Percentiles rank a stretch among this genome's conserved stretches.
phyloP scores from a whole-genome alignment of 2,329 filamentous ascomycete genomes.

The Acrocalymma vagum region DNA sequence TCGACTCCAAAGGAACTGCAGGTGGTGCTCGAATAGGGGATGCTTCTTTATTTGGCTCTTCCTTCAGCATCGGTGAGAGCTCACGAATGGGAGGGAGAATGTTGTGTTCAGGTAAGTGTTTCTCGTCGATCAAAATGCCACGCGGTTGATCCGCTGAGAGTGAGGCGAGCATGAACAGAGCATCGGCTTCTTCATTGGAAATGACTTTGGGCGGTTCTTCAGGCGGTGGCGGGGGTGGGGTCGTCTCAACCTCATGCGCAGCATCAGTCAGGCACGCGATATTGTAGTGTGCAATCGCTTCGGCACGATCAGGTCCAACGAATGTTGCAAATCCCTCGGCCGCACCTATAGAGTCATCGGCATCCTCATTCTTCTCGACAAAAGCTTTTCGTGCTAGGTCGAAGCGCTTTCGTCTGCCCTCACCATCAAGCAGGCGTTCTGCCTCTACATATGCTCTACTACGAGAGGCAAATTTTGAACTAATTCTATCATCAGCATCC shows the following conservation, averaged over 20 bases:
- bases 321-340: slow-evolving; percentile 55
- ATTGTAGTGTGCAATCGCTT: slow-evolving; percentile 48
- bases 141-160: slow-evolving; percentile 37
- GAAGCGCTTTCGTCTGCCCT: slow-evolving; percentile 33
- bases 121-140: slow-evolving; percentile 6
- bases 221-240: slow-evolving; percentile 25
- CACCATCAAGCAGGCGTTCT: slow-evolving; percentile 44
- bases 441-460: slow-evolving; percentile 51
- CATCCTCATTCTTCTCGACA: slow-evolving; percentile 38
- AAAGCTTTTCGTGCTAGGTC: slow-evolving; percentile 30
- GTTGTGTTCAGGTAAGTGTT: slow-evolving; percentile 8
- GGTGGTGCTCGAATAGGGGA: slow-evolving; percentile 26
- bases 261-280: slow-evolving; percentile 45
- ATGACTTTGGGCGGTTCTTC: slow-evolving; percentile 32
- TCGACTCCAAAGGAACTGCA: slow-evolving; percentile 17
- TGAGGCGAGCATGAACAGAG: slow-evolving; percentile 49
- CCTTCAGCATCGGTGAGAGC: slow-evolving; percentile 20
- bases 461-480: slow-evolving; percentile 49
- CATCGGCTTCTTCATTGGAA: slow-evolving; percentile 52
- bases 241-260: slow-evolving; percentile 43
- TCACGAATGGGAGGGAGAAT: slow-evolving; percentile 11
- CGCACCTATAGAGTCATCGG: slow-evolving; percentile 39
- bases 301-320: slow-evolving; percentile 50
- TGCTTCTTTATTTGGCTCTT: slow-evolving; percentile 18
- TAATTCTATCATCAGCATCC: slow-evolving; percentile 34